Evolutionary conservation across 2,329 filamentous ascomycete species (phyloP).

Genomic region (Trichoderma semiorbis): DNA sequence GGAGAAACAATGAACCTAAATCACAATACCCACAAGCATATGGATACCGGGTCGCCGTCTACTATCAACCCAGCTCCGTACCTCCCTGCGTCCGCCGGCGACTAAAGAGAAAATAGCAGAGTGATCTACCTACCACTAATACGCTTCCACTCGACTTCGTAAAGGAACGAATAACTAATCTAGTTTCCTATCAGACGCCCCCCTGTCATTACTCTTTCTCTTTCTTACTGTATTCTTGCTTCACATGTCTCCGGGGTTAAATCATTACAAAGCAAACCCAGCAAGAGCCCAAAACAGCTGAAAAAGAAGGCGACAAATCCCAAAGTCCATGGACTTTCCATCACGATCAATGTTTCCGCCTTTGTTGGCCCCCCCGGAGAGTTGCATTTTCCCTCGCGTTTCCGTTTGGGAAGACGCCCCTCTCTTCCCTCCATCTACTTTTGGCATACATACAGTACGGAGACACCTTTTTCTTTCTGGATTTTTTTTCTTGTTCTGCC

Average conservation of each 20-base stretch:
- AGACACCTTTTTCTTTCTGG: neutral
- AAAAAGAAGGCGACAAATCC: neutral
- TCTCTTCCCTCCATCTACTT: neutral
- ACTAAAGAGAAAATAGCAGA: neutral
- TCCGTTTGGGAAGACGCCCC: neutral
- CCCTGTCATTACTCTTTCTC: neutral
- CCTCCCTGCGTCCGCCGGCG: neutral
- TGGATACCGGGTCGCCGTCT: neutral
- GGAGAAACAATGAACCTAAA: neutral
- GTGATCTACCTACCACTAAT: neutral
- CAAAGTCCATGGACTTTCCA: constrained; percentile 12
- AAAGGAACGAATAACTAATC: neutral
- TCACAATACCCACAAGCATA: neutral
- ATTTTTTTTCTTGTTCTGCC: neutral
- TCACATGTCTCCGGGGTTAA: neutral
- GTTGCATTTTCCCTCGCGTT: neutral
- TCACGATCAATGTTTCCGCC: neutral
- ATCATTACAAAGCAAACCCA: neutral
- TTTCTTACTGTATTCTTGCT: neutral
- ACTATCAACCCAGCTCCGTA: neutral
- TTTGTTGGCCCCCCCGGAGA: neutral
- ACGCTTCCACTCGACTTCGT: neutral
- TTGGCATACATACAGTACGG: neutral
- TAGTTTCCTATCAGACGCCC: neutral
- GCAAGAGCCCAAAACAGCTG: neutral